Evolutionary conservation across 2,329 filamentous ascomycete species (phyloP).

Genomic region (Penicillium sp.): DNA sequence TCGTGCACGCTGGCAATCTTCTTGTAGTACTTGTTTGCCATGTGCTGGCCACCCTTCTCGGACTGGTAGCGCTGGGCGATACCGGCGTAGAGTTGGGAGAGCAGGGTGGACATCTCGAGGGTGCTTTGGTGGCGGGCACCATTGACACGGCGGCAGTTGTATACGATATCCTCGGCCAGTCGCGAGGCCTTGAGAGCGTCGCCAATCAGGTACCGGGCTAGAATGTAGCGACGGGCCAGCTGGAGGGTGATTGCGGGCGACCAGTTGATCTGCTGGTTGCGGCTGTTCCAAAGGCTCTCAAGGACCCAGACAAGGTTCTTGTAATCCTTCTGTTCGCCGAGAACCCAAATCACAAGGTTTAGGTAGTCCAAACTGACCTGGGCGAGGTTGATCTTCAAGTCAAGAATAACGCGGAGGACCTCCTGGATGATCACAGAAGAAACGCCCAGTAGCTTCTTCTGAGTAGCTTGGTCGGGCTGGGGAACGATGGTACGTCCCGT

Average conservation of each 20-base stretch:
- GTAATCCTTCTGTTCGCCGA: constrained; percentile 51
- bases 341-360: constrained; percentile 45
- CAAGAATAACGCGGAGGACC: constrained; percentile 42
- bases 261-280: constrained; percentile 48
- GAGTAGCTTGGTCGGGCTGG: constrained; percentile 35
- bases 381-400: constrained; percentile 46
- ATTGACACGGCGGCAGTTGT: constrained; percentile 57
- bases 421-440: constrained; percentile 46
- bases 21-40: constrained; percentile 43
- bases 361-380: constrained; percentile 45
- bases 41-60: constrained; percentile 33
- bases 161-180: constrained; percentile 56
- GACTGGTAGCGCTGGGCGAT: constrained; percentile 38
- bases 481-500: constrained; percentile 40
- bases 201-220: constrained; percentile 51
- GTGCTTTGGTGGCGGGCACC: constrained; percentile 51
- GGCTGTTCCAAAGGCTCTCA: constrained; percentile 47
- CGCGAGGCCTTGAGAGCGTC: constrained; percentile 48
- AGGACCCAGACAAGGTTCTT: constrained; percentile 46
- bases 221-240: constrained; percentile 53
- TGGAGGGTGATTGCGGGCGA: constrained; percentile 47
- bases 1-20: constrained; percentile 41
- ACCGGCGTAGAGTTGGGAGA: constrained; percentile 53
- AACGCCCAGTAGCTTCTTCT: constrained; percentile 43
- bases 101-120: constrained; percentile 51